A percentile compares a stretch with the other conserved stretches of the same genome.
Conservation (phyloP, 352 stramenopile species). For the Pythium coloratum region DNA sequence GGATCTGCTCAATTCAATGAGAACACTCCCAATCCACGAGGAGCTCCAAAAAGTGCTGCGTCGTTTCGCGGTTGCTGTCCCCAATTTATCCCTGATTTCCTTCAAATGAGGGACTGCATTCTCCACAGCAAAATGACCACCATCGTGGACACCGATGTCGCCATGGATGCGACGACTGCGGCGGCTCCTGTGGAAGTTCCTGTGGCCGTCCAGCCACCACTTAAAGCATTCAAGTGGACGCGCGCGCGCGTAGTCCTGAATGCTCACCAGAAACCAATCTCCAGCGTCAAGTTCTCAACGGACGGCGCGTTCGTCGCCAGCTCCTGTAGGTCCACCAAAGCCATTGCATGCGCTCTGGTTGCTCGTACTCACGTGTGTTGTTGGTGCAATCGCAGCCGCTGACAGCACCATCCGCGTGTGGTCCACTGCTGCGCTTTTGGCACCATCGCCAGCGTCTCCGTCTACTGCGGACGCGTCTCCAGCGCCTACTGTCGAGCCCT, state of each 20-base stretch:
- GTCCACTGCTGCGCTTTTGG: constrained; percentile 33
- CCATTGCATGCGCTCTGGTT: constrained; percentile 1
- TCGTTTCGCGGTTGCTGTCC: constrained; percentile 10
- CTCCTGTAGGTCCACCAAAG: constrained; percentile 35
- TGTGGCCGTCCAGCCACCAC: not conserved
- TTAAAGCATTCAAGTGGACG: not conserved
- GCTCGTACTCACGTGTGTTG: not conserved
- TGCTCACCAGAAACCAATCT: constrained; percentile 72
- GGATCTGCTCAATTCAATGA: not conserved
- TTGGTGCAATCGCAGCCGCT: constrained; percentile 40
- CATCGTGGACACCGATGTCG: not conserved
- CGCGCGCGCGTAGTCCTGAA: not conserved
- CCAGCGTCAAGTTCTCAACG: constrained; percentile 69
- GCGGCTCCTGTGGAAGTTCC: not conserved
- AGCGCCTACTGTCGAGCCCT: constrained; percentile 17
- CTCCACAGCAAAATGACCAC: not conserved
- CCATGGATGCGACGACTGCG: not conserved
- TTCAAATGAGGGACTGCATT: not conserved
- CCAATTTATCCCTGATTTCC: not conserved
- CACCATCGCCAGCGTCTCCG: not conserved
- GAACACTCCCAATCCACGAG: not conserved
- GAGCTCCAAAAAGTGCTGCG: not conserved
- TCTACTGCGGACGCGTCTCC: not conserved
- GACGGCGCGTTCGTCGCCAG: constrained; percentile 57
- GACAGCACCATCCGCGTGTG: constrained; percentile 83